Base-by-base conservation (phyloP, 2,329 filamentous ascomycete species). In the Raffaelea arxii region DNA sequence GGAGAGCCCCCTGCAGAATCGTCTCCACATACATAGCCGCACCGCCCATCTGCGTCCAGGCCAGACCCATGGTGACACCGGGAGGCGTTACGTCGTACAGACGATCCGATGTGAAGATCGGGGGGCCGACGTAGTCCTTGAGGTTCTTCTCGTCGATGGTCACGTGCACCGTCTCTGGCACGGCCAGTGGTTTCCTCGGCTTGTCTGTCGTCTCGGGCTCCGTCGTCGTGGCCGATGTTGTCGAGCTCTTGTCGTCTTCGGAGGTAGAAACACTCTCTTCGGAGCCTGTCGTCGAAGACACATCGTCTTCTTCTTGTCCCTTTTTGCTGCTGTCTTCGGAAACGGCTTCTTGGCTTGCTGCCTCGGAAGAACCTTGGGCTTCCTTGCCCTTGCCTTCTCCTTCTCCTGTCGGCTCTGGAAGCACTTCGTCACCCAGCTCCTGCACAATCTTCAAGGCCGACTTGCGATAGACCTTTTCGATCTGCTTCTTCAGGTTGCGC, bases 391-490 rank as follows among this genome's bases (percentile, higher is more conserved):
- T 44, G 7, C 24, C 24, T 7, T 9, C 4, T 7, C 30, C 25
- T 27, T 0, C 86, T 5, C 86, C 89, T 52, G 87, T 80, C 21
- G 85, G 80, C 61, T 96, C 90, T 3, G 85, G 77, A 2, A 95
- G 67, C 1, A 75, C 86, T 6, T 88, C 83, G 59, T 96, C 90
- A 43, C 91, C 91, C 14, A 97, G 75, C 52, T 97, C 90, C 62
- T 91, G 85, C 12, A 98, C 91, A 55, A 98, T 98, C 68, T 96
- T 97, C 51, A 98, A 74, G 0, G 92, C 94, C 14, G 91, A 89
- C 67, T 98, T 98, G 49, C 92, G 82, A 67, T 96, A 98, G 3
- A 98, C 88, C 71, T 98, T 98, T 65, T 98, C 92, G 51, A 98
- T 98, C 64, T 97, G 91, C 72, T 98, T 97, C 77, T 98, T 98